Conservation (phyloP, 352 stramenopile species). For the Phytopythium chamaehyphon region DNA sequence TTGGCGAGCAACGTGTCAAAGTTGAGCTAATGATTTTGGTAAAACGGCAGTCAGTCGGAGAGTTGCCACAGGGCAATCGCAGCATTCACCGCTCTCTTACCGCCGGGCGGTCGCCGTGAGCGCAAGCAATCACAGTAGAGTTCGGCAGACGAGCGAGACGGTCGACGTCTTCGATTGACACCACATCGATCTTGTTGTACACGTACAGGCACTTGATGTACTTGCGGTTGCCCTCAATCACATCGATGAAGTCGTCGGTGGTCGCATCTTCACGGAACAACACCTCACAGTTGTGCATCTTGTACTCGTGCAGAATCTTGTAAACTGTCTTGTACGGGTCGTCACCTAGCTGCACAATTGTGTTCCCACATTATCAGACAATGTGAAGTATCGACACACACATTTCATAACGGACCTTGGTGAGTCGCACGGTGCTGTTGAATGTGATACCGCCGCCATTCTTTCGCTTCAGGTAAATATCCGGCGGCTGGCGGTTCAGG, state of each 20-base stretch:
- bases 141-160: conserved; percentile 94
- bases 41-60: not conserved
- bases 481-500: conserved; percentile 95
- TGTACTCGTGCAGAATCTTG: conserved; percentile 95
- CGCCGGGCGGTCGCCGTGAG: conserved; percentile 64
- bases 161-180: conserved; percentile 99
- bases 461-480: conserved; percentile 97
- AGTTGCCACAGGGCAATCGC: too few relatives aligned
- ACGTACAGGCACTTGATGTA: conserved; percentile 99
- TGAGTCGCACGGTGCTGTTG: conserved; percentile 94
- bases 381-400: conserved; percentile 4
- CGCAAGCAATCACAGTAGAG: conserved; percentile 95
- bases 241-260: conserved; percentile 98
- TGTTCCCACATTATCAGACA: too few relatives aligned
- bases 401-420: conserved; percentile 63
- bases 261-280: conserved; percentile 96
- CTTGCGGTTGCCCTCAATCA: conserved; percentile 98
- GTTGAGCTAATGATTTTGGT: conserved; percentile 82
- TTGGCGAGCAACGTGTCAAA: conserved; percentile 91
- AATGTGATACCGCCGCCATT: conserved; percentile 94
- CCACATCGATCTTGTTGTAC: conserved; percentile 99
- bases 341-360: conserved; percentile 73
- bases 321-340: conserved; percentile 88
- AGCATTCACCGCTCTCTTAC: conserved; percentile 23
- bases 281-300: conserved; percentile 97